These are phyloP conservation scores for Lactarius quietus DNA, from an alignment of 768 basidiomycete genomes.

Conservation along the genomic window DNA sequence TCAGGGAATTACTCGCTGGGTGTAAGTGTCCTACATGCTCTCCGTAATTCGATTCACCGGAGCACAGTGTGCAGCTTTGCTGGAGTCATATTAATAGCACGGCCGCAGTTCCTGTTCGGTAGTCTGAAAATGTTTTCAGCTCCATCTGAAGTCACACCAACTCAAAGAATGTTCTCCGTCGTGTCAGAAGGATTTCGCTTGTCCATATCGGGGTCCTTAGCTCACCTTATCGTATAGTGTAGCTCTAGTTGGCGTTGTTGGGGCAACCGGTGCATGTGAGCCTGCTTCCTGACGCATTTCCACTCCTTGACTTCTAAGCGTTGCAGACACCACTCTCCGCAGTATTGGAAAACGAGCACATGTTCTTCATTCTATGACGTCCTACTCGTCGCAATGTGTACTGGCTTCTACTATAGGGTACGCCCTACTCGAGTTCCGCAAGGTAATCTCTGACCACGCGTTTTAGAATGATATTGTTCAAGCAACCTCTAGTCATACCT, in stretches of 20 bases:
- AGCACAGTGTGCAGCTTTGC: constrained; percentile 55
- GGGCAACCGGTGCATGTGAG: constrained; percentile 67
- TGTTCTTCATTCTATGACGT: constrained; percentile 65
- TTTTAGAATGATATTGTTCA: too few relatives aligned
- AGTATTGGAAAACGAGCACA: constrained; percentile 75
- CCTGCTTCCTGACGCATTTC: constrained; percentile 6
- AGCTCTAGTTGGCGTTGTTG: constrained; percentile 62
- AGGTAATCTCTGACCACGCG: too few relatives aligned
- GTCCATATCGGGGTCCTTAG: neutral
- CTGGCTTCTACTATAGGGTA: too few relatives aligned
- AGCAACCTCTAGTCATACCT: too few relatives aligned
- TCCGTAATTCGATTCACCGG: neutral
- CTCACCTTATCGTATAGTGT: constrained; percentile 37
- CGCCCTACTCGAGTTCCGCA: too few relatives aligned
- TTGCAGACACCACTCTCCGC: constrained; percentile 49
- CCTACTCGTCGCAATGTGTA: too few relatives aligned
- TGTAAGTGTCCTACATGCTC: constrained; percentile 31
- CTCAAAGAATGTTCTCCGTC: constrained; percentile 55
- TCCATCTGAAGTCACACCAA: constrained; percentile 26
- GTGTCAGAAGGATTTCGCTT: constrained; percentile 36
- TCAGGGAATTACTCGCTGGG: constrained; percentile 53
- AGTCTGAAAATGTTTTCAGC: neutral
- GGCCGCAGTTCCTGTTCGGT: constrained; percentile 74
- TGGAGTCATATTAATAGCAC: constrained; percentile 79
- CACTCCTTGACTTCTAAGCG: neutral